phyloP scores from a whole-genome alignment of 2,329 filamentous ascomycete species.

The Trichoderma simmonsii region DNA sequence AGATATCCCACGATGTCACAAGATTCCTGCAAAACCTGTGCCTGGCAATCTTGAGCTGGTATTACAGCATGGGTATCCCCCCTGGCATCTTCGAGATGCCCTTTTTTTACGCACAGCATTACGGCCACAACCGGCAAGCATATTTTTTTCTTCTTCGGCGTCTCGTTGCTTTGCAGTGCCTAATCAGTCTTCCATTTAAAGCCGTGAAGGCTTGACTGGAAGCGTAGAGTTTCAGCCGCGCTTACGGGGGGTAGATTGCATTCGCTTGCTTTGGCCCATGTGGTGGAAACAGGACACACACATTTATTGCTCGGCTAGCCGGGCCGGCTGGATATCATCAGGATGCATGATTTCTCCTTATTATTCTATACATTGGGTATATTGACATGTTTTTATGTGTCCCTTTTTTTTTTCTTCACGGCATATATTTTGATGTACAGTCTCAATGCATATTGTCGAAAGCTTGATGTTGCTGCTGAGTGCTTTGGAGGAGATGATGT shows the following conservation, averaged over 20 bases:
- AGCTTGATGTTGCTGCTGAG: neutral
- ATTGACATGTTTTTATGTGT: neutral
- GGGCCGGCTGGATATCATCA: neutral
- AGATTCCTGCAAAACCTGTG: slow-evolving; percentile 22
- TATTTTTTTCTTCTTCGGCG: neutral
- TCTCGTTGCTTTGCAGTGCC: neutral
- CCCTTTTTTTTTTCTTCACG: neutral
- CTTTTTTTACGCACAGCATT: neutral
- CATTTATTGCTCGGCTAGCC: slow-evolving; percentile 7
- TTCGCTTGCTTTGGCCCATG: slow-evolving; percentile 11
- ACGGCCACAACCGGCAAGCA: neutral
- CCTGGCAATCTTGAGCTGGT: neutral
- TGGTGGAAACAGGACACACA: slow-evolving; percentile 10
- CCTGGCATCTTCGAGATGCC: neutral
- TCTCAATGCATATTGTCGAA: neutral
- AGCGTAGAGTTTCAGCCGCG: neutral
- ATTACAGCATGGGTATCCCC: neutral
- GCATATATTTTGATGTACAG: neutral
- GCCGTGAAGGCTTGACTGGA: neutral
- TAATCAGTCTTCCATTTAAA: neutral
- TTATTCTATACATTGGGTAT: neutral
- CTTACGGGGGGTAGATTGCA: slow-evolving; percentile 10
- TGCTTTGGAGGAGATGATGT: neutral
- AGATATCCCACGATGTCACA: slow-evolving; percentile 2
- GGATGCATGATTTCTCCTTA: neutral